These are phyloP conservation scores for Pontederia crassipes DNA, from an alignment of 176 grass and related monocot species.

Conservation along the genomic window DNA sequence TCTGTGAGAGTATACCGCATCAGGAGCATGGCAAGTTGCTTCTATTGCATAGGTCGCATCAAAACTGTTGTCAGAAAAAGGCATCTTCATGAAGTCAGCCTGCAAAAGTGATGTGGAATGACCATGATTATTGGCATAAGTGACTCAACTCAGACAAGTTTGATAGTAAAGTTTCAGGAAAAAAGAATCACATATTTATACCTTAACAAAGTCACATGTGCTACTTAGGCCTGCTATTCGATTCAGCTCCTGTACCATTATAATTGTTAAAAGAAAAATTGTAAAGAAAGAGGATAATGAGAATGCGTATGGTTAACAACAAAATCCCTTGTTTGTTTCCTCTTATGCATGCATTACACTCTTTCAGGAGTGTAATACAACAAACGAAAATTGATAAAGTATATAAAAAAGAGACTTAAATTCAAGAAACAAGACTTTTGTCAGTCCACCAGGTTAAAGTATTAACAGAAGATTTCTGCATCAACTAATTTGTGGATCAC, in stretches of 20 bases:
- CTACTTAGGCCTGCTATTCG: slow-evolving; percentile 45
- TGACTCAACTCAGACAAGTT: not conserved
- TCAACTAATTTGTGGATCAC: too few species aligned
- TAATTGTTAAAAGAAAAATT: not conserved
- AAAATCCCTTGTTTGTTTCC: too few species aligned
- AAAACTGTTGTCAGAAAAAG: slow-evolving; percentile 49
- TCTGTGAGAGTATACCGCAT: slow-evolving; percentile 29
- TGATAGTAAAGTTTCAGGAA: not conserved
- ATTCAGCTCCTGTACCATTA: slow-evolving; percentile 57
- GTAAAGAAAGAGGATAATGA: not conserved
- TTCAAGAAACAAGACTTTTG: too few species aligned
- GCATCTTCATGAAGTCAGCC: slow-evolving; percentile 87
- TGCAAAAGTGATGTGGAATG: slow-evolving; percentile 15
- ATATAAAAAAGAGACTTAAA: too few species aligned
- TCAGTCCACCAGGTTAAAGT: too few species aligned
- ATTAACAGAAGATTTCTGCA: too few species aligned
- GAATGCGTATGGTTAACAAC: not conserved
- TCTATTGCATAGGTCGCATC: slow-evolving; percentile 64
- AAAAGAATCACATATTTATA: slow-evolving; percentile 16
- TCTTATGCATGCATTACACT: too few species aligned
- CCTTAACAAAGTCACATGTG: slow-evolving; percentile 90
- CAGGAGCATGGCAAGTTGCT: slow-evolving; percentile 70
- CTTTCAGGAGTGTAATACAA: too few species aligned
- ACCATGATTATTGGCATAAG: not conserved
- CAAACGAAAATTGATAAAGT: too few species aligned